Evolutionary conservation across 2,329 filamentous ascomycete species (phyloP), one percentile per base, ranked within the genome.

Genomic region (Botryotinia narcissicola): DNA sequence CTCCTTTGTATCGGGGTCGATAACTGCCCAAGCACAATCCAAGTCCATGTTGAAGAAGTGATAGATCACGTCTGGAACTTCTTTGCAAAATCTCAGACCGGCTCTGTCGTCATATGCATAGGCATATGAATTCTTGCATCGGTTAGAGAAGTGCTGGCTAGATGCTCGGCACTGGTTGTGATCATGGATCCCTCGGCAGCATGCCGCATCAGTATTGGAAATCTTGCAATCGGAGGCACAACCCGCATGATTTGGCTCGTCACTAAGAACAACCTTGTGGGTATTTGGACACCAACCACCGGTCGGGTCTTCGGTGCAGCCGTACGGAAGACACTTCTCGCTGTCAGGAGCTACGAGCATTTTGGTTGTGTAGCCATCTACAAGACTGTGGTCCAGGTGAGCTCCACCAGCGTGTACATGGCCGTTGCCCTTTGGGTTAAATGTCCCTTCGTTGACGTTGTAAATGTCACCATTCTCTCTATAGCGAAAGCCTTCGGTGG

Each of bases 21-120:
- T 25, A 8, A 46, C 42, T 35, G 42, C 62, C 62, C 62, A 64
- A 22, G 48, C 62, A 35, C 62, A 64, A 64, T 64, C 62, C 29
- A 46, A 4, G 7, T 64, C 1, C 18, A 46, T 16, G 29, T 64
- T 46, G 42, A 46, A 64, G 20, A 64, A 46, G 29, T 48, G 62
- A 46, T 46, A 48, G 12, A 32, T 48, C 1, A 46, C 42, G 1
- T 35, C 5, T 35, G 62, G 62, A 35, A 46, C 42, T 35, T 64
- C 20, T 14, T 12, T 14, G 29, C 62, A 64, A 2, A 64, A 64
- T 25, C 3, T 44, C 32, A 64, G 42, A 64, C 42, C 62, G 4
- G 16, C 44, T 64, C 42, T 64, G 35, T 64, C 62, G 1, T 64
- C 62, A 64, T 64, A 64, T 48, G 62, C 62, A 32, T 64, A 64